phyloP scores from a whole-genome alignment of 805 yeast genomes.

The Pachysolen tannophilus region DNA sequence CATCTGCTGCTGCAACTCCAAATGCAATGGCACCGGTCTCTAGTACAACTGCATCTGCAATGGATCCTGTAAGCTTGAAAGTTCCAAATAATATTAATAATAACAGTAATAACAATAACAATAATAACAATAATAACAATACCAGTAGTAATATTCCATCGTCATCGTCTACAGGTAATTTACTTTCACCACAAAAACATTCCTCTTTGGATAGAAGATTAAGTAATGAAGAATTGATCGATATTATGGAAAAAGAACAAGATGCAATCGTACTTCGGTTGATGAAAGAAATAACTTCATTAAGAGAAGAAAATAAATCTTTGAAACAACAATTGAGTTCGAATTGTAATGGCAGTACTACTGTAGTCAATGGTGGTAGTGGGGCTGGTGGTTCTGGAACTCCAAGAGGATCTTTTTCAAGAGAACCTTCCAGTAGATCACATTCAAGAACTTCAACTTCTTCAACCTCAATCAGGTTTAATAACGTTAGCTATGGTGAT shows the following conservation, averaged over 20 bases:
- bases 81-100: background rate
- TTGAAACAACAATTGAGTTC: slow-evolving; percentile 25
- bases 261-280: slow-evolving; percentile 64
- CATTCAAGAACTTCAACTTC: too few species aligned
- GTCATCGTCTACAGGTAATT: background rate
- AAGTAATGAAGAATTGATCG: slow-evolving; percentile 42
- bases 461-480: too few species aligned
- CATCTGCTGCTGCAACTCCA: too few species aligned
- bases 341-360: background rate
- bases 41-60: too few species aligned
- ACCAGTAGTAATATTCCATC: background rate
- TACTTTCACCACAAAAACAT: background rate
- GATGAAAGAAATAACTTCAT: slow-evolving; percentile 49
- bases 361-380: too few species aligned
- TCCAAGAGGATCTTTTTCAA: too few species aligned
- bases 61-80: too few species aligned
- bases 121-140: background rate
- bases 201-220: slow-evolving; percentile 12
- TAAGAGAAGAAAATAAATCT: slow-evolving; percentile 45
- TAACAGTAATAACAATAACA: background rate
- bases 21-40: too few species aligned
- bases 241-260: slow-evolving; percentile 64
- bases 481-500: too few species aligned
- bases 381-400: too few species aligned
- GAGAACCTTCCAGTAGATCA: too few species aligned